Evolutionary conservation across 192 early-diverging fungal genomes (phyloP), one percentile per base, ranked within the genome.

Genomic region (Phycomyces nitens): DNA sequence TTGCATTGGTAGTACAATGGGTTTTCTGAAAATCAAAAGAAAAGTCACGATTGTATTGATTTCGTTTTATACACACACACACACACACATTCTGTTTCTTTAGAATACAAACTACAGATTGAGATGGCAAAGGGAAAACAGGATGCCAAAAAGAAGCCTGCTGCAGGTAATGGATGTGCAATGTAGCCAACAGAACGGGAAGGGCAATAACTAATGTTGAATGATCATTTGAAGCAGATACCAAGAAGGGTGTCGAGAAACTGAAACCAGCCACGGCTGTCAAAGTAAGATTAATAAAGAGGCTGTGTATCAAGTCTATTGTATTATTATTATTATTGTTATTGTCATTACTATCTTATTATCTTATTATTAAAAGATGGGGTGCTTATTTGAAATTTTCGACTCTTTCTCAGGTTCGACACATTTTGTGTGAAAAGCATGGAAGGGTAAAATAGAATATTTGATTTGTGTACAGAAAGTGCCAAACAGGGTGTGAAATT

Each of bases 371-470:
- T n/a, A n/a, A n/a, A n/a, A n/a, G n/a, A n/a, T 47, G 12, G 44
- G 12, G 12, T 47, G 42, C 21, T 50, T 18, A 41, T 16, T 24
- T 26, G 5, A 16, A 18, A 47, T 27, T 49, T n/a, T 58, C 60
- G 47, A 9, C n/a, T 2, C 9, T 20, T 22, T 49, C 51, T 26
- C 65, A 77, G 70, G 85, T 90, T 21, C 80, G 91, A 24, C 89
- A 94, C 73, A 92, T 92, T 61, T 79, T 94, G 6, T 94, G 92
- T 75, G 91, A 91, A 62, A 94, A 92, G 59, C 88, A 92, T 24
- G 71, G 79, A 23, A 90, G 84, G 72, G 84, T 79, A 56, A 60
- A 23, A 2, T 24, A 22, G 9, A 12, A 11, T 16, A 21, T 21
- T 49, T 71, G 29, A 26, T 65, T 16, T 20, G n/a, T 72, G n/a